Base-by-base conservation (phyloP, 2,329 filamentous ascomycete species). In the Capronia epimyces region DNA sequence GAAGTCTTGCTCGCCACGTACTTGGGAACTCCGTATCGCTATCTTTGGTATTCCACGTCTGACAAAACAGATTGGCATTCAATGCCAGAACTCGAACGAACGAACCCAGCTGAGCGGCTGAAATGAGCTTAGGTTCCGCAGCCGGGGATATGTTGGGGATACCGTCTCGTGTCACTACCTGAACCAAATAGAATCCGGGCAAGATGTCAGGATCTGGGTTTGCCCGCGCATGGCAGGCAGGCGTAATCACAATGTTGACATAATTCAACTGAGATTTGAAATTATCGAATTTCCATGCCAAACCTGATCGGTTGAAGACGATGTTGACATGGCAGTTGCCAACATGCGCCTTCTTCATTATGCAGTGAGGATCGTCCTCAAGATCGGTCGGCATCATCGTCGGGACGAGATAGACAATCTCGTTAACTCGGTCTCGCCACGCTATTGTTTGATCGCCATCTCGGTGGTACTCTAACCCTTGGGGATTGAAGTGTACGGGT, bases 251-350 rank as follows among this genome's bases (percentile, higher is more conserved):
- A 62, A 98, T 97, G 66, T 96, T 89, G 65, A 98, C 89, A 64
- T 87, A 95, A 65, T 96, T 97, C 75, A 98, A 95, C 50, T 91
- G 86, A 0, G 89, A 94, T 0, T 89, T 89, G 62, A 98, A 95
- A 0, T 88, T 95, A 65, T 95, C 82, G 65, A 95, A 95, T 47
- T 80, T 79, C 72, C 95, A 97, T 0, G 87, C 85, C 42, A 84
- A 69, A n/a, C 93, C 91, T 1, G 90, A 96, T 63, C 95, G 89
- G 67, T 98, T 98, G 77, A 94, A 98, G 51, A 98, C 85, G 61
- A 98, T 95, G 66, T 95, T 97, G 65, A 98, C 93, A 67, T 88
- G 95, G 68, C 97, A 93, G 65, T 98, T 98, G 51, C 93, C 93
- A 54, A 97, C 93, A 64, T 97, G 94, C 2, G 83, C 79, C 70